Percentiles rank a stretch among this genome's conserved stretches.
Conservation (phyloP, 768 basidiomycete species). For the Cyclocybe aegerita region DNA sequence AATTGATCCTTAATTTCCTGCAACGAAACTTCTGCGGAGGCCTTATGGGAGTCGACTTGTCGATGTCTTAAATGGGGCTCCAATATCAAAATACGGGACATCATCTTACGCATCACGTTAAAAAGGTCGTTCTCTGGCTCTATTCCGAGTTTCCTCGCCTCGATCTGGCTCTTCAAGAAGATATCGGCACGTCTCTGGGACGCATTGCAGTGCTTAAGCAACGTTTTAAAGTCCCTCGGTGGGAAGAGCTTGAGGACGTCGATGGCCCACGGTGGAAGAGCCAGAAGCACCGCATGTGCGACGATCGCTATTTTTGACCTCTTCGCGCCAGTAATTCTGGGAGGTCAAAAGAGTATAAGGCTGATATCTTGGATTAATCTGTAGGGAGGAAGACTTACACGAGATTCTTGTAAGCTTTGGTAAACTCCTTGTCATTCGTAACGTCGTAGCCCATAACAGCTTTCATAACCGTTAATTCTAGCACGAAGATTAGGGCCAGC, state of each 20-base stretch:
- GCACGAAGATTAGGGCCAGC: too few relatives aligned
- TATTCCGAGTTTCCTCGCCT: neutral
- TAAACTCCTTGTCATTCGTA: neutral
- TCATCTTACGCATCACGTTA: neutral
- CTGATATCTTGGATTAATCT: neutral
- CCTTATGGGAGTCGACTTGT: neutral
- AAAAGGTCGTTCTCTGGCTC: neutral
- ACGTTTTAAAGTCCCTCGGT: neutral
- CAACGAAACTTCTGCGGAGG: neutral
- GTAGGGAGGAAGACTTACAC: neutral
- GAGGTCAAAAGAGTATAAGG: neutral
- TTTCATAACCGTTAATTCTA: neutral
- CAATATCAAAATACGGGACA: neutral
- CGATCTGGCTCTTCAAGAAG: neutral
- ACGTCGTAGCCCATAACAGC: slow-evolving; percentile 7
- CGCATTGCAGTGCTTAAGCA: neutral
- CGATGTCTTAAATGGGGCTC: neutral
- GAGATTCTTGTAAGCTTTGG: neutral
- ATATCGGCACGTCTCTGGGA: neutral
- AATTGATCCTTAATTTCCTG: slow-evolving; percentile 6
- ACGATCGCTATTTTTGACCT: slow-evolving; percentile 1
- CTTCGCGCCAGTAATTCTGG: neutral
- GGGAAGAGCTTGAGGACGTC: neutral
- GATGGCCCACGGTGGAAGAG: neutral
- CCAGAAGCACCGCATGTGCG: neutral